These are phyloP conservation scores for Citrus cavaleriei DNA, from an alignment of 345 rosid species.

Conservation along the genomic window DNA sequence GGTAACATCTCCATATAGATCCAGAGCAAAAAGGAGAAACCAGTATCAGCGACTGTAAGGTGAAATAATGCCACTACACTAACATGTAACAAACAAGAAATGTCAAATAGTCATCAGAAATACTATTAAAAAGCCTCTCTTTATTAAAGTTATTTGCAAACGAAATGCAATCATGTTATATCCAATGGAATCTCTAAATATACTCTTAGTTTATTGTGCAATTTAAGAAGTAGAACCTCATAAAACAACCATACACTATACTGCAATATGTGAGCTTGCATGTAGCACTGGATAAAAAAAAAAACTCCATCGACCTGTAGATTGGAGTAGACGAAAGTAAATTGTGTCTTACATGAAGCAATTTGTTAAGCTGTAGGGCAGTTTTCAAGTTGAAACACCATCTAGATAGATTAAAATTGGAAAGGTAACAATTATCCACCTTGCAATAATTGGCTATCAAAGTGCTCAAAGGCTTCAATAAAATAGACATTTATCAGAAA, in stretches of 20 bases:
- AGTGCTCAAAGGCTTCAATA: constrained; percentile 4
- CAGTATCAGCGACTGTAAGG: background rate
- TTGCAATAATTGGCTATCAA: background rate
- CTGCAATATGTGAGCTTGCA: background rate
- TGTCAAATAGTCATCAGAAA: background rate
- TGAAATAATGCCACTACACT: background rate
- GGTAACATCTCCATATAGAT: background rate
- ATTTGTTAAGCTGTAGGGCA: background rate
- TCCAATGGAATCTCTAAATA: background rate
- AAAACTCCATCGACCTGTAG: background rate
- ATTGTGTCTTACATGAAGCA: background rate
- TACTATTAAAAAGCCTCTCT: background rate
- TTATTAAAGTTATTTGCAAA: background rate
- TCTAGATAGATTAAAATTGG: background rate
- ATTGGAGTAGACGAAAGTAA: background rate
- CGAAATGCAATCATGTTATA: background rate
- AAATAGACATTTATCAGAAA: background rate
- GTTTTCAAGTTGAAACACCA: background rate
- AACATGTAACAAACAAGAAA: background rate
- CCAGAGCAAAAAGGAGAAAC: background rate
- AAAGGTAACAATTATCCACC: background rate
- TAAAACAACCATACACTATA: background rate
- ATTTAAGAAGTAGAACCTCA: background rate
- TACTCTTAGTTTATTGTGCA: background rate
- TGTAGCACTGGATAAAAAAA: background rate